Evolutionary conservation across 75 land plant genomes (phyloP).

Genomic region (Azolla pinnata): DNA sequence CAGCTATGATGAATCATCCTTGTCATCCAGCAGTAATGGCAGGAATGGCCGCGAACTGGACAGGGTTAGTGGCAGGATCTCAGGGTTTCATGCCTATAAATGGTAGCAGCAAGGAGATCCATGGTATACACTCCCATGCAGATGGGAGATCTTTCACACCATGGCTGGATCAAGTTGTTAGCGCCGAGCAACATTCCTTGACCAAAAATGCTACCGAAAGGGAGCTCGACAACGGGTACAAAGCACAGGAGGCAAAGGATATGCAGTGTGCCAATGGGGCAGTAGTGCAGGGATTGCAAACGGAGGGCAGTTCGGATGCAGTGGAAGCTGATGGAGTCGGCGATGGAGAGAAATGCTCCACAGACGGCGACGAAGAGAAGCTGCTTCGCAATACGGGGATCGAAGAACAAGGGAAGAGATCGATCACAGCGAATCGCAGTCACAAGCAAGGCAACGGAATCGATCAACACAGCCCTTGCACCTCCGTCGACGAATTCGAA

Average conservation of each 20-base stretch:
- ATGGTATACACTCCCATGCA: neutral
- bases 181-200: neutral
- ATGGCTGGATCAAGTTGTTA: neutral
- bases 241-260: too few species aligned
- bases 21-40: neutral
- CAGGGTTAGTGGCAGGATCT: neutral
- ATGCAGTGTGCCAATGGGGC: too few species aligned
- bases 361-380: neutral
- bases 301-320: neutral
- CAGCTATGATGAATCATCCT: too few species aligned
- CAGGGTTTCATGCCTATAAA: neutral
- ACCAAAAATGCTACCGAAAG: neutral
- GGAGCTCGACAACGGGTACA: too few species aligned
- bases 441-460: neutral
- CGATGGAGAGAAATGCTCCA: neutral
- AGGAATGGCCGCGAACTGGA: constrained; percentile 4
- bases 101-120: neutral
- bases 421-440: too few species aligned
- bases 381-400: too few species aligned
- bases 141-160: neutral
- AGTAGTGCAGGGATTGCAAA: too few species aligned
- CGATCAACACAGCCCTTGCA: neutral
- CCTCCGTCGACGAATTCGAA: neutral
- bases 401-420: too few species aligned
- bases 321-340: neutral